Evolutionary conservation across 2,329 filamentous ascomycete genomes (phyloP), one percentile per base, ranked within the genome.

Genomic region (Epichloe coenophiala): DNA sequence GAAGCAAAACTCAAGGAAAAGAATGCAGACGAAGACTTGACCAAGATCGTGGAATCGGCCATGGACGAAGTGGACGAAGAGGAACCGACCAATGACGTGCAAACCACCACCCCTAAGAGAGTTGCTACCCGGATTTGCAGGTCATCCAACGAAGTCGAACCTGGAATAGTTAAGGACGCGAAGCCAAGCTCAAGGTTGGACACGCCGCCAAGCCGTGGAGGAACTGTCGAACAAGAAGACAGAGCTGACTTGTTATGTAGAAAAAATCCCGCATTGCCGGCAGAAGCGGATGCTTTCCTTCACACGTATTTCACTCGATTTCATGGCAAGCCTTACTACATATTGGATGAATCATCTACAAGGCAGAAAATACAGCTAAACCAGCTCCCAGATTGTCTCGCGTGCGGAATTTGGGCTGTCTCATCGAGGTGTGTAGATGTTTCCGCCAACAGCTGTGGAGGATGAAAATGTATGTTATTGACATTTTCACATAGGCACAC

Each of bases 261-360:
- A 55, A 73, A 74, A 48, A 66, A 68, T 45, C 70, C 74, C 3
- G 69, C 69, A 5, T 59, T 70, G 39, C 63, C 64, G 2, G 68
- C 80, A 15, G 74, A 78, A 47, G 74, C 77, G 1, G 81, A 86
- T 59, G 69, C 75, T 1, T 70, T 89, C 31, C 70, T 94, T 33
- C 84, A 94, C 59, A 84, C 83, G 5, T 95, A 90, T 64, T 94
- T 95, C 63, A 70, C 75, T 21, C 78, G 85, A 47, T 80, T 90
- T 39, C 87, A 95, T 63, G 84, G 83, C 47, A 91, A 89, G 61
- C 86, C 88, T 1, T 93, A 85, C 57, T 81, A 86, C 60, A 83
- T 94, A 48, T 71, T 95, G 3, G 87, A 94, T 60, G 88, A 95
- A 65, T 73, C 81, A 0, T 80, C 77, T 0, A 82, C 86, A 9